phyloP scores from a whole-genome alignment of 1,284 basidiomycete genomes.

The Ceratobasidium theobromae region DNA sequence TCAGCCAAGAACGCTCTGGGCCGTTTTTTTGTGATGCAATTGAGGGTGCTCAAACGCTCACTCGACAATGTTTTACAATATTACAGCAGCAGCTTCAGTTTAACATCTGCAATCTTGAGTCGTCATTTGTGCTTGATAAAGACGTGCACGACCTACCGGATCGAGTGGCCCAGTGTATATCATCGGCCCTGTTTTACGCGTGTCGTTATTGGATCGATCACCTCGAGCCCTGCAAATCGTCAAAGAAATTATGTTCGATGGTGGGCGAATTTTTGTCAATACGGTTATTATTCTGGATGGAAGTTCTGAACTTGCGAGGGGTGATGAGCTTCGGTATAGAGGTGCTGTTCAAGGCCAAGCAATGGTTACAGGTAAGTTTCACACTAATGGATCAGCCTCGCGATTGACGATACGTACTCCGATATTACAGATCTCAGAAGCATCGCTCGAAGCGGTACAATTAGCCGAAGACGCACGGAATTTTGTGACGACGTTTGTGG shows the following conservation, averaged over 20 bases:
- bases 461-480: neutral
- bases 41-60: neutral
- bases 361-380: neutral
- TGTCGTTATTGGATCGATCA: neutral
- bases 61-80: neutral
- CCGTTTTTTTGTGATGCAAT: neutral
- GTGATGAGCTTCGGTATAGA: neutral
- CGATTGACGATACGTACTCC: neutral
- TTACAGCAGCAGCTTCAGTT: neutral
- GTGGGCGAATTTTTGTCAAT: neutral
- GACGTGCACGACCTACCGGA: neutral
- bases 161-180: neutral
- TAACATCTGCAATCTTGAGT: conserved; percentile 7
- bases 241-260: neutral
- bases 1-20: neutral
- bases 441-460: neutral
- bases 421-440: neutral
- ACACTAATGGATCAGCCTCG: neutral
- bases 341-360: neutral
- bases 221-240: neutral
- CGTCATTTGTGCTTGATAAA: neutral
- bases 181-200: neutral
- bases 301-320: neutral
- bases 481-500: neutral
- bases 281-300: neutral